Evolutionary conservation across 1,284 basidiomycete genomes (phyloP).

Genomic region (Tilletia caries): DNA sequence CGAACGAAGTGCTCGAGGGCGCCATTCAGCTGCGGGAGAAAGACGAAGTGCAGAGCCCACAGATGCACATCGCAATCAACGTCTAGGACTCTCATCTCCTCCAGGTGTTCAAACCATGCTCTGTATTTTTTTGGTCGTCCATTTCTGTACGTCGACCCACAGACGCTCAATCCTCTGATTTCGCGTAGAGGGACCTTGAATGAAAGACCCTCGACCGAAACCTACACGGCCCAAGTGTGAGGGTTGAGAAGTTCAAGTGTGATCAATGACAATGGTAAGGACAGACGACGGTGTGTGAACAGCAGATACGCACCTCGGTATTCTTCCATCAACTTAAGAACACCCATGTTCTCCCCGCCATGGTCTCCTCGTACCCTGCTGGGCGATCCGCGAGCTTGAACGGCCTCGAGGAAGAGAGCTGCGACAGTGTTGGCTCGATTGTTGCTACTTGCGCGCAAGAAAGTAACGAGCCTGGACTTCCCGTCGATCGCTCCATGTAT

Average conservation of each 20-base stretch:
- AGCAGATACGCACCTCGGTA: constrained; percentile 25
- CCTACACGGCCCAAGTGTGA: too few relatives aligned
- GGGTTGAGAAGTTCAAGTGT: background rate
- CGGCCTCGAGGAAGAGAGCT: constrained; percentile 52
- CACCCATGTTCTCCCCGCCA: constrained; percentile 55
- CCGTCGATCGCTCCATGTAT: constrained; percentile 61
- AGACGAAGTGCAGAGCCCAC: constrained; percentile 58
- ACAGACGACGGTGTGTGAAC: background rate
- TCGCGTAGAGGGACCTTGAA: constrained; percentile 56
- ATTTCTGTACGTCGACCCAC: constrained; percentile 51
- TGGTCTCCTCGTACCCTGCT: constrained; percentile 55
- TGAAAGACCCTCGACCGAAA: constrained; percentile 46
- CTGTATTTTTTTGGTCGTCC: constrained; percentile 8
- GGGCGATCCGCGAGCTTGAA: constrained; percentile 51
- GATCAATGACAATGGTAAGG: background rate
- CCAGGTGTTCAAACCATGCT: constrained; percentile 17
- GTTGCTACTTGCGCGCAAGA: constrained; percentile 54
- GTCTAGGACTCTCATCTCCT: constrained; percentile 39
- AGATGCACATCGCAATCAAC: constrained; percentile 51
- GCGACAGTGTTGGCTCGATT: constrained; percentile 57
- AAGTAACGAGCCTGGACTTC: constrained; percentile 55
- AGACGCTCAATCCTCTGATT: constrained; percentile 58
- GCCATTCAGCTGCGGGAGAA: constrained; percentile 55
- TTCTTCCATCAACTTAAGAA: constrained; percentile 49
- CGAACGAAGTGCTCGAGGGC: constrained; percentile 55